Percentiles rank a stretch among this genome's conserved stretches.
phyloP scores from a whole-genome alignment of 108 stramenopile genomes.

The Seminavis robusta region DNA sequence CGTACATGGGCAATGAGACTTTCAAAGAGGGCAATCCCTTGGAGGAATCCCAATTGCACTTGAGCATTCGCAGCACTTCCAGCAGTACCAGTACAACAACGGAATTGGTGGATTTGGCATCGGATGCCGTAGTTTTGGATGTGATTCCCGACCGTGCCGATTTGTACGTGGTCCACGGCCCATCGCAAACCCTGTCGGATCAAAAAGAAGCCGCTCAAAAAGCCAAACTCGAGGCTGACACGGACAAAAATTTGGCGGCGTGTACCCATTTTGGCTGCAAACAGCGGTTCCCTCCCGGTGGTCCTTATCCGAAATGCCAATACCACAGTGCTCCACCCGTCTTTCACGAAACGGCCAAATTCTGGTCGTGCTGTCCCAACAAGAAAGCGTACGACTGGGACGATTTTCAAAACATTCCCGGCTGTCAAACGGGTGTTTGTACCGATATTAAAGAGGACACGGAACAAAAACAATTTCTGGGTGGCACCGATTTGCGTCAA shows the following conservation, averaged over 20 bases:
- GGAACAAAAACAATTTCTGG: constrained; percentile 66
- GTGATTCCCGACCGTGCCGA: constrained; percentile 73
- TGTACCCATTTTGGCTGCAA: constrained; percentile 91
- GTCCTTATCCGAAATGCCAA: constrained; percentile 73
- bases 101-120: constrained; percentile 41
- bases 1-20: constrained; percentile 70
- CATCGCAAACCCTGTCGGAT: constrained; percentile 45
- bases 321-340: constrained; percentile 92
- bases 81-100: constrained; percentile 9
- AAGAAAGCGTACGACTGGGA: constrained; percentile 90
- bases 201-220: constrained; percentile 14
- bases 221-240: constrained; percentile 38
- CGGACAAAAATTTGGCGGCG: constrained; percentile 41
- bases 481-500: constrained; percentile 80
- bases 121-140: constrained; percentile 69
- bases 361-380: constrained; percentile 93
- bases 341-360: constrained; percentile 98
- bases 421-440: constrained; percentile 72
- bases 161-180: constrained; percentile 71
- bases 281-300: constrained; percentile 70
- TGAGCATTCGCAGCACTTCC: constrained; percentile 39
- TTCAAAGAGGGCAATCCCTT: constrained; percentile 54
- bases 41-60: constrained; percentile 40
- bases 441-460: constrained; percentile 63
- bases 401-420: constrained; percentile 75